These are phyloP conservation scores for Bauhinia variegata DNA, from an alignment of 306 rosid species.

Conservation along the genomic window DNA sequence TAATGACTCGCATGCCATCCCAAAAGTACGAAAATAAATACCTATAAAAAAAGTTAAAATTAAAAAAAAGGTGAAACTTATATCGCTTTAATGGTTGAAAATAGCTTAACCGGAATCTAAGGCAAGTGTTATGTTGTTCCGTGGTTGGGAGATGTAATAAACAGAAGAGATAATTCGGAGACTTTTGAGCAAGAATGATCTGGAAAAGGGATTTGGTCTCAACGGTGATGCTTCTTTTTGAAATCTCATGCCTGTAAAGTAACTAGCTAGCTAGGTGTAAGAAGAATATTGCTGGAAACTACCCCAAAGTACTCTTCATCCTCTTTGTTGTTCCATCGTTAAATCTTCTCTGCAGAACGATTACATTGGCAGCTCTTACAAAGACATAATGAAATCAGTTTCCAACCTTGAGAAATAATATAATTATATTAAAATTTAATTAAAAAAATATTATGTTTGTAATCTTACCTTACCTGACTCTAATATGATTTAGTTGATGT, in stretches of 20 bases:
- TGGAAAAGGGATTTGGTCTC: slow-evolving; percentile 40
- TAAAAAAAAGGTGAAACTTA: background rate
- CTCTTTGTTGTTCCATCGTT: slow-evolving; percentile 11
- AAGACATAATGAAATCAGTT: too few relatives aligned
- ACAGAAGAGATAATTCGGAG: background rate
- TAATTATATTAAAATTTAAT: too few relatives aligned
- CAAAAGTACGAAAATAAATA: too few relatives aligned
- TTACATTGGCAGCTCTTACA: slow-evolving; percentile 24
- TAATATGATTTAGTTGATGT: too few relatives aligned
- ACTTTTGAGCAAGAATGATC: slow-evolving; percentile 31
- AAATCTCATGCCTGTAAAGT: slow-evolving; percentile 52
- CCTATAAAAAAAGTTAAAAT: too few relatives aligned
- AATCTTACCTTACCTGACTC: too few relatives aligned
- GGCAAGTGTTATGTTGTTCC: slow-evolving; percentile 1
- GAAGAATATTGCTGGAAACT: slow-evolving; percentile 29
- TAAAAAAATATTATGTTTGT: too few relatives aligned
- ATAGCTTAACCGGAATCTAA: slow-evolving; percentile 31
- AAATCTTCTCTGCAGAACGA: slow-evolving; percentile 32
- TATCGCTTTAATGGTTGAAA: slow-evolving; percentile 36
- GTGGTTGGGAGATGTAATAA: background rate
- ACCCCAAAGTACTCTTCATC: slow-evolving; percentile 11
- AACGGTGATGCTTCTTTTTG: slow-evolving; percentile 29
- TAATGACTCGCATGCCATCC: too few relatives aligned
- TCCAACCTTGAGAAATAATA: background rate
- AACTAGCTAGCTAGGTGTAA: too few relatives aligned